phyloP scores from a whole-genome alignment of 2,329 filamentous ascomycete species.

The Cladophialophora immunda region DNA sequence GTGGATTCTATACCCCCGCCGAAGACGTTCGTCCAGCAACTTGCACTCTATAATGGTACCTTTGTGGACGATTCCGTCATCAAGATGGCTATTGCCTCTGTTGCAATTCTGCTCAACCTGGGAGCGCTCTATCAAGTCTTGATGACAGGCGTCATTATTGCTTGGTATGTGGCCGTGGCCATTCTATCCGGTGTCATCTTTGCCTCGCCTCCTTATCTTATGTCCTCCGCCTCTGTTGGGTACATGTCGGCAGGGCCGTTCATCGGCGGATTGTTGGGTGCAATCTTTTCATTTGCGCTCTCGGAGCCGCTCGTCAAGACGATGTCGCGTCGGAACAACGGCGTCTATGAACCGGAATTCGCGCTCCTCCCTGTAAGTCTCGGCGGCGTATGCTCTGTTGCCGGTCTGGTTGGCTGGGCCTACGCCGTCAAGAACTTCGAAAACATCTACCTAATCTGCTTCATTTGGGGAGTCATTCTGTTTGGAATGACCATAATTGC shows the following conservation, averaged over 20 bases:
- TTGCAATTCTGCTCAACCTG: slow-evolving; percentile 45
- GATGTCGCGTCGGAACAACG: slow-evolving; percentile 53
- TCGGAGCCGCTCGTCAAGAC: slow-evolving; percentile 46
- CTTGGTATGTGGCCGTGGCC: slow-evolving; percentile 43
- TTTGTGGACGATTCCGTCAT: slow-evolving; percentile 31
- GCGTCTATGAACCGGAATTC: slow-evolving; percentile 53
- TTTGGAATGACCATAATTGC: slow-evolving; percentile 31
- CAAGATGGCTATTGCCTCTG: slow-evolving; percentile 43
- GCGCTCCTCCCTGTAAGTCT: slow-evolving; percentile 41
- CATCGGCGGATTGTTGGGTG: slow-evolving; percentile 27
- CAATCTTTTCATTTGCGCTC: slow-evolving; percentile 38
- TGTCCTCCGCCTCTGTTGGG: slow-evolving; percentile 43
- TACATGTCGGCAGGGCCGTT: slow-evolving; percentile 36
- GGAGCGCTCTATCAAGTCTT: slow-evolving; percentile 44
- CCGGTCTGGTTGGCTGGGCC: slow-evolving; percentile 52
- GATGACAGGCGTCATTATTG: slow-evolving; percentile 41
- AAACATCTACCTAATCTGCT: slow-evolving; percentile 31
- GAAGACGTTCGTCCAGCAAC: slow-evolving; percentile 31
- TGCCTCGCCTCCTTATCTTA: slow-evolving; percentile 44
- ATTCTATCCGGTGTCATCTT: slow-evolving; percentile 44
- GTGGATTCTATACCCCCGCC: slow-evolving; percentile 24
- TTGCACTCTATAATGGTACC: slow-evolving; percentile 32
- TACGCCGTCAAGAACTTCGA: slow-evolving; percentile 18
- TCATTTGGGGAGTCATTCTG: slow-evolving; percentile 31
- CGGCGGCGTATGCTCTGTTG: slow-evolving; percentile 24